Evolutionary conservation across 352 stramenopile species (phyloP).

Genomic region (Pythium apleroticum): DNA sequence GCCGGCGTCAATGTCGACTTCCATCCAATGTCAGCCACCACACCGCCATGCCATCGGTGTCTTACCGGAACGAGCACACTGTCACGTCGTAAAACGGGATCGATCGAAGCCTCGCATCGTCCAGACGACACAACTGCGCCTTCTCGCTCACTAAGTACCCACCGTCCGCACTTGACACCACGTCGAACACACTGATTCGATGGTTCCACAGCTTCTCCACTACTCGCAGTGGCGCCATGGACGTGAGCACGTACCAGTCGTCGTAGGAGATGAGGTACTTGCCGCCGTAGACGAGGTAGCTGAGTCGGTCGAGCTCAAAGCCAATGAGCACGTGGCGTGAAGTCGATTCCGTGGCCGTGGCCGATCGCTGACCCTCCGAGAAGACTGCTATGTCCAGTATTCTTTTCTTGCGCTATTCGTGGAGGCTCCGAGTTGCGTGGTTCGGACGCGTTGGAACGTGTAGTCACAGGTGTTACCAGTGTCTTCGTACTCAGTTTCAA

Average conservation of each 20-base stretch:
- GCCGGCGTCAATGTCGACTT: too few species aligned
- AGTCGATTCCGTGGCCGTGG: background rate
- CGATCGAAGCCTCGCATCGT: background rate
- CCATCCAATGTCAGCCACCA: too few species aligned
- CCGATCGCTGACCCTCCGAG: too few species aligned
- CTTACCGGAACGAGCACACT: constrained; percentile 9
- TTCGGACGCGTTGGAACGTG: too few species aligned
- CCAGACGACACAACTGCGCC: constrained; percentile 4
- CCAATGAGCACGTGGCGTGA: constrained; percentile 5
- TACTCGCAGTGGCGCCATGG: constrained; percentile 17
- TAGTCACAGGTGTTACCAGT: too few species aligned
- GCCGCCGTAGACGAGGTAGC: constrained; percentile 22
- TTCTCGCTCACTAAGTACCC: background rate
- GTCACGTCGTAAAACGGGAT: constrained; percentile 14
- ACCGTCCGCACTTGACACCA: background rate
- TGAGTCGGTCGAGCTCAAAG: constrained; percentile 23
- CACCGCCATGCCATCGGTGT: too few species aligned
- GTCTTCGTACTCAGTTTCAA: too few species aligned
- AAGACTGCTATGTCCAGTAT: too few species aligned
- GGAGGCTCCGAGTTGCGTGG: too few species aligned
- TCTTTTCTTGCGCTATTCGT: background rate
- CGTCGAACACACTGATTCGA: constrained; percentile 23
- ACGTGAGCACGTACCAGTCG: constrained; percentile 28
- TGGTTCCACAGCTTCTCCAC: constrained; percentile 28
- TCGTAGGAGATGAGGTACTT: constrained; percentile 27